phyloP scores from a whole-genome alignment of 2,329 filamentous ascomycete genomes.

The Monosporascus cannonballus region DNA sequence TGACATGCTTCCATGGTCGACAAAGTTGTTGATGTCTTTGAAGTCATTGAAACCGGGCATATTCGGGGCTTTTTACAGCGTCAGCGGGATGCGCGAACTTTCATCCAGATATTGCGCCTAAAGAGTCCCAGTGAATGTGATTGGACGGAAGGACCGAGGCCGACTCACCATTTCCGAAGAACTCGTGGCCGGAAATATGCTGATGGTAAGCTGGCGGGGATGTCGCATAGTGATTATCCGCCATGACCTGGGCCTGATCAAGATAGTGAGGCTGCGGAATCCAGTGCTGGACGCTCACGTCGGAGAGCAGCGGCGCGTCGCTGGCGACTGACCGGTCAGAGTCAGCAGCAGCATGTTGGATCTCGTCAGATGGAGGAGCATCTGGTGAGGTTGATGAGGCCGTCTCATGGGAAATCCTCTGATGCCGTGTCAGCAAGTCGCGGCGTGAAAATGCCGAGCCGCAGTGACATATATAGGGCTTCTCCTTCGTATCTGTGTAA shows the following conservation, averaged over 20 bases:
- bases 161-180: constrained; percentile 21
- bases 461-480: constrained; percentile 38
- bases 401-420: constrained; percentile 32
- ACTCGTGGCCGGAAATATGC: constrained; percentile 18
- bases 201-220: constrained; percentile 17
- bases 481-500: constrained; percentile 39
- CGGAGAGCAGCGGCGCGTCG: constrained; percentile 26
- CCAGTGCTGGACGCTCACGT: constrained; percentile 24
- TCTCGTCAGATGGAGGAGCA: constrained; percentile 22
- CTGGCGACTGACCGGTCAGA: constrained; percentile 22
- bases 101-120: background rate
- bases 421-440: constrained; percentile 38
- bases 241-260: constrained; percentile 13
- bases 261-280: constrained; percentile 17
- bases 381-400: constrained; percentile 22
- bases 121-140: background rate
- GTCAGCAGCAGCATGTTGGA: constrained; percentile 19
- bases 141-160: background rate
- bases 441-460: constrained; percentile 38
- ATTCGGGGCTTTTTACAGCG: constrained; percentile 19
- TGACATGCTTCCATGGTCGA: constrained; percentile 15
- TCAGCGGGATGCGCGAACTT: constrained; percentile 7
- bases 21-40: constrained; percentile 14
- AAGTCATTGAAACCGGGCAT: constrained; percentile 20
- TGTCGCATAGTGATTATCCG: constrained; percentile 12